These are phyloP conservation scores for Aureobasidium sp. DNA, from an alignment of 2,329 filamentous ascomycete species.

Conservation along the genomic window DNA sequence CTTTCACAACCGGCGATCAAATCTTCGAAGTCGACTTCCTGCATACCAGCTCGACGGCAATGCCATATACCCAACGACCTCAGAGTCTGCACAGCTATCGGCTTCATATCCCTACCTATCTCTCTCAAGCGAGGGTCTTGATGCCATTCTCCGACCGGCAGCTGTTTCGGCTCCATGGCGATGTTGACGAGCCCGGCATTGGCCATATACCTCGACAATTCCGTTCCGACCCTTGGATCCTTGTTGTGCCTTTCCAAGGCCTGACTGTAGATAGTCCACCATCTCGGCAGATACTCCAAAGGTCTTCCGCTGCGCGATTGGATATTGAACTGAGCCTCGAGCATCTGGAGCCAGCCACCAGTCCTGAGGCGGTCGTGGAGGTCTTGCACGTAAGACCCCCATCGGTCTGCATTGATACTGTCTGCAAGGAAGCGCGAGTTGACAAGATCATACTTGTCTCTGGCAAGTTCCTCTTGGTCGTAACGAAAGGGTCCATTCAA, in stretches of 20 bases:
- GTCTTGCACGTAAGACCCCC: slow-evolving; percentile 68
- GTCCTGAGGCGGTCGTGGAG: slow-evolving; percentile 63
- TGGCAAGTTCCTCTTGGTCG: slow-evolving; percentile 18
- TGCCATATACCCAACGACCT: slow-evolving; percentile 15
- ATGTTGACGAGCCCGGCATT: slow-evolving; percentile 13
- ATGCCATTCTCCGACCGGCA: slow-evolving; percentile 16
- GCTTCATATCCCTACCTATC: slow-evolving; percentile 7
- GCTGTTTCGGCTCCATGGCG: not conserved
- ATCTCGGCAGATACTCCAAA: slow-evolving; percentile 40
- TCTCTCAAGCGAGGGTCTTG: not conserved
- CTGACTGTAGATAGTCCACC: slow-evolving; percentile 29
- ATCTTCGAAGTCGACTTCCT: slow-evolving; percentile 4
- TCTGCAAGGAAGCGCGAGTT: slow-evolving; percentile 67
- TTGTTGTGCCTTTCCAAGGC: slow-evolving; percentile 24
- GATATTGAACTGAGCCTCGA: slow-evolving; percentile 78
- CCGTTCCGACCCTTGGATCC: slow-evolving; percentile 14
- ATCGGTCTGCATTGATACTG: slow-evolving; percentile 64
- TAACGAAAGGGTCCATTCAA: slow-evolving; percentile 26
- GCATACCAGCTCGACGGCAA: slow-evolving; percentile 13
- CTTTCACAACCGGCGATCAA: slow-evolving; percentile 10
- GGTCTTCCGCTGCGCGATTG: slow-evolving; percentile 81
- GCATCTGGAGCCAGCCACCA: slow-evolving; percentile 79
- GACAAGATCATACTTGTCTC: slow-evolving; percentile 67
- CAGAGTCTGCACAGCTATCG: slow-evolving; percentile 8
- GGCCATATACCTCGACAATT: slow-evolving; percentile 8